Conservation (phyloP, 2,329 filamentous ascomycete species). For the Epichloe hybrida region DNA sequence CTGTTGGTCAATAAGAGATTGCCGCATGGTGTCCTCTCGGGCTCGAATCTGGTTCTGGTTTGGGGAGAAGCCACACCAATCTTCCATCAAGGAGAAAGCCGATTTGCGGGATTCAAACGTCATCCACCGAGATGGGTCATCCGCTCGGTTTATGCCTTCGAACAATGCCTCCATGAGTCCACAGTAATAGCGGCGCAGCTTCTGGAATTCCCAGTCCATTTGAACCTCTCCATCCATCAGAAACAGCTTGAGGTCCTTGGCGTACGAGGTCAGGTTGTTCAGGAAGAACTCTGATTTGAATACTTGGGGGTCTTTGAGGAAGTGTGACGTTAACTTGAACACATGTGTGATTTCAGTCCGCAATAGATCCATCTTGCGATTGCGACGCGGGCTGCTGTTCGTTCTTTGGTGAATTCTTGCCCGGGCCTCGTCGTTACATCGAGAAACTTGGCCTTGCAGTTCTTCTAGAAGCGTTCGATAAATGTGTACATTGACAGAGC, state of each 20-base stretch:
- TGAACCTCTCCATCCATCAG: conserved; percentile 91
- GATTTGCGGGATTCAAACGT: conserved; percentile 94
- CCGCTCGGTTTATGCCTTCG: conserved; percentile 74
- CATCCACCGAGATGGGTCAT: conserved; percentile 85
- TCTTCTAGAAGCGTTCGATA: conserved; percentile 86
- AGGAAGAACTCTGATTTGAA: conserved; percentile 84
- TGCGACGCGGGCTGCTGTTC: conserved; percentile 68
- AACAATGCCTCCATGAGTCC: conserved; percentile 87
- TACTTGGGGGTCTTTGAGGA: conserved; percentile 64
- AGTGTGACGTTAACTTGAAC: conserved; percentile 85
- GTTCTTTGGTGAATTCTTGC: conserved; percentile 76
- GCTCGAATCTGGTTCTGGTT: conserved; percentile 73
- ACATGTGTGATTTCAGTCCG: conserved; percentile 93
- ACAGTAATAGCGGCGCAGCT: conserved; percentile 83
- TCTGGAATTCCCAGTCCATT: conserved; percentile 88
- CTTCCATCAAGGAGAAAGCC: conserved; percentile 92
- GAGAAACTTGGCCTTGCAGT: conserved; percentile 70
- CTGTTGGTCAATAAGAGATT: conserved; percentile 70
- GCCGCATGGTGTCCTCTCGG: conserved; percentile 76
- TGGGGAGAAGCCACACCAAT: conserved; percentile 96
- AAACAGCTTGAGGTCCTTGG: conserved; percentile 86
- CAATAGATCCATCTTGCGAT: conserved; percentile 71
- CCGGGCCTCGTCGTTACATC: conserved; percentile 80
- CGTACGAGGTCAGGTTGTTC: conserved; percentile 75
- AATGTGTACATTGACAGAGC: conserved; percentile 87